Conservation (phyloP, 768 basidiomycete species). For the Phylloporus sp. region DNA sequence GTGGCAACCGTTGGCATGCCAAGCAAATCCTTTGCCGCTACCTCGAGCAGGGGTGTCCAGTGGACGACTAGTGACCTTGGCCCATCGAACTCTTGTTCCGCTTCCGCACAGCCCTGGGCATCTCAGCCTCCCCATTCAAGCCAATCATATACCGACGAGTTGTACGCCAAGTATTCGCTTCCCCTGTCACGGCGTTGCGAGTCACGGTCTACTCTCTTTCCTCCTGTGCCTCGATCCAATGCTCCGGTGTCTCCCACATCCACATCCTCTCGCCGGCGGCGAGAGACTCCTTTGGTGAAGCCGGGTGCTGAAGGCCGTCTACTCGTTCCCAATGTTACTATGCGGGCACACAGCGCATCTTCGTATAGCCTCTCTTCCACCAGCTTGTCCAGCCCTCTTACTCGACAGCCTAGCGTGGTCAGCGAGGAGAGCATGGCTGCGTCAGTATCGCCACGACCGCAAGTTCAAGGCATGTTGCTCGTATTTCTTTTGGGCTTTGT, state of each 20-base stretch:
- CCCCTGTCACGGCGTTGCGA: slow-evolving; percentile 54
- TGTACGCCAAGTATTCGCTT: slow-evolving; percentile 52
- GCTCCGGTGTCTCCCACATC: slow-evolving; percentile 34
- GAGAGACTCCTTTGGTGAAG: slow-evolving; percentile 53
- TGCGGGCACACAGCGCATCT: slow-evolving; percentile 31
- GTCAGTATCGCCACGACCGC: slow-evolving; percentile 34
- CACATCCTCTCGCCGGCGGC: slow-evolving; percentile 33
- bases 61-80: slow-evolving; percentile 38
- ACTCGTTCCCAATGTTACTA: slow-evolving; percentile 45
- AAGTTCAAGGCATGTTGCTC: slow-evolving; percentile 46
- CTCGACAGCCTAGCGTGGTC: slow-evolving; percentile 37
- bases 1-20: slow-evolving; percentile 27
- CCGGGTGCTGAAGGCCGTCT: slow-evolving; percentile 62
- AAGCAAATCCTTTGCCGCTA: slow-evolving; percentile 40
- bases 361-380: slow-evolving; percentile 28
- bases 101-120: slow-evolving; percentile 21
- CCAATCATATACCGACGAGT: slow-evolving; percentile 38
- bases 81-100: slow-evolving; percentile 19
- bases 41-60: slow-evolving; percentile 47
- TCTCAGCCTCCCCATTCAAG: slow-evolving; percentile 26
- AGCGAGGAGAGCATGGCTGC: slow-evolving; percentile 33
- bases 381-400: slow-evolving; percentile 35
- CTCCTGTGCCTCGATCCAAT: slow-evolving; percentile 33
- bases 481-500: background rate
- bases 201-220: slow-evolving; percentile 40